Evolutionary conservation across 1,139 yeast species (phyloP), one percentile per base, ranked within the genome.

Genomic region (Taphrina flavorubra): DNA sequence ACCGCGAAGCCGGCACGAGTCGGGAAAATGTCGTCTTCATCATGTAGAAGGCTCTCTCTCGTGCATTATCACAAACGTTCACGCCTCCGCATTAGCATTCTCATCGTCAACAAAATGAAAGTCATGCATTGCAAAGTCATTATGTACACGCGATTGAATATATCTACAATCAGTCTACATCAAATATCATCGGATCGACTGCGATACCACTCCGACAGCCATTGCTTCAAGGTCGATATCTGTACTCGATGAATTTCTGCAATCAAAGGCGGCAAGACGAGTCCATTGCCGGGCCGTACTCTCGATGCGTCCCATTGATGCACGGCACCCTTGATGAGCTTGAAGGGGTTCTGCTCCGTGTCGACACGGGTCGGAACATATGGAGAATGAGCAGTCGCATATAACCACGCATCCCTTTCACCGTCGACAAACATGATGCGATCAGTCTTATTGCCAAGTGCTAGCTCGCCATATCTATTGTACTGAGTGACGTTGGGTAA

Each of bases 401-500:
- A 53, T 1, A 53, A 16, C 58, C 58, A 53, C 16, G 58, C 42
- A 14, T 53, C 58, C 10, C 14, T 6, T 6, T 34, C 40, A 6
- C 58, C 58, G 34, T 53, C 58, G 20, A 53, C 20, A 31, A 53
- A 53, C 58, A 53, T 53, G 42, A 53, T n/a, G 13, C 42, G 40
- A 34, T 53, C 25, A 34, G 16, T 2, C 34, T 36, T 37, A 2
- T 20, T 20, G n/a, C 36, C n/a, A 1, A 53, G 40, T 16, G 42
- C 58, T 1, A 31, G 42, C 20, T 53, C 58, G 40, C 58, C 58
- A 13, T 34, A 53, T 10, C 34, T n/a, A 4, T 53, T 53, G 44
- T 36, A 36, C 2, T 10, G 18, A n/a, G 58, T 36, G 11, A 36
- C 7, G 25, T 53, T n/a, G 16, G 58, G 58, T 31, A 14, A 34